Conservation (phyloP, 2,329 filamentous ascomycete species). For the Aspergillus brunneoviolaceus region DNA sequence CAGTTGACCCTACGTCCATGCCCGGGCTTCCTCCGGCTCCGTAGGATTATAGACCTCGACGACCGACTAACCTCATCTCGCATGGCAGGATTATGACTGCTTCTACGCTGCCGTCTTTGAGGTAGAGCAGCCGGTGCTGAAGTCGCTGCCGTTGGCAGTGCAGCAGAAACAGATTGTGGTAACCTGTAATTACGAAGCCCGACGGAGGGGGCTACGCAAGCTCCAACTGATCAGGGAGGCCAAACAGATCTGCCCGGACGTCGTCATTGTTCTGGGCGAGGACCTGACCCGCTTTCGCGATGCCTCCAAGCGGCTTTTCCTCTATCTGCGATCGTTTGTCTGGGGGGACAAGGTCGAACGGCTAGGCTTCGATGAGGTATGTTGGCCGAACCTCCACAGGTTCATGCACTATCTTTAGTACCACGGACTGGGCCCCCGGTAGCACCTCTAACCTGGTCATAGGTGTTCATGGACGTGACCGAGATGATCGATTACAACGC, state of each 20-base stretch:
- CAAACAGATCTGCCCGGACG: constrained; percentile 73
- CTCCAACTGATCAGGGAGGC: constrained; percentile 83
- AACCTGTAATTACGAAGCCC: constrained; percentile 91
- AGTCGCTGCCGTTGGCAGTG: constrained; percentile 72
- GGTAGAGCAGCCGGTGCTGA: constrained; percentile 72
- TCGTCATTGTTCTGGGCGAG: constrained; percentile 83
- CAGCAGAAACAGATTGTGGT: constrained; percentile 92
- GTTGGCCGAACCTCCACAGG: constrained; percentile 19
- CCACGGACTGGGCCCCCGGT: neutral
- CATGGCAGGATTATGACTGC: constrained; percentile 57
- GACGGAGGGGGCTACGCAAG: constrained; percentile 66
- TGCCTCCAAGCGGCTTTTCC: constrained; percentile 77
- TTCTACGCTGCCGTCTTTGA: constrained; percentile 95
- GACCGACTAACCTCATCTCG: constrained; percentile 8
- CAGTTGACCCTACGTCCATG: constrained; percentile 30
- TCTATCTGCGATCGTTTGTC: constrained; percentile 68
- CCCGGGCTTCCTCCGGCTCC: neutral
- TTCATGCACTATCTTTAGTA: neutral
- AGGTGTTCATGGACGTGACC: constrained; percentile 75
- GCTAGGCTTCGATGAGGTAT: constrained; percentile 86
- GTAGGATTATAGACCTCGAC: neutral
- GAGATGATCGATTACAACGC: constrained; percentile 83
- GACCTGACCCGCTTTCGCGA: constrained; percentile 82
- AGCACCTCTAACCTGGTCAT: constrained; percentile 6
- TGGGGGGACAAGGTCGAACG: constrained; percentile 79